Conservation (phyloP, 345 rosid species). For the Fremontodendron californicum region DNA sequence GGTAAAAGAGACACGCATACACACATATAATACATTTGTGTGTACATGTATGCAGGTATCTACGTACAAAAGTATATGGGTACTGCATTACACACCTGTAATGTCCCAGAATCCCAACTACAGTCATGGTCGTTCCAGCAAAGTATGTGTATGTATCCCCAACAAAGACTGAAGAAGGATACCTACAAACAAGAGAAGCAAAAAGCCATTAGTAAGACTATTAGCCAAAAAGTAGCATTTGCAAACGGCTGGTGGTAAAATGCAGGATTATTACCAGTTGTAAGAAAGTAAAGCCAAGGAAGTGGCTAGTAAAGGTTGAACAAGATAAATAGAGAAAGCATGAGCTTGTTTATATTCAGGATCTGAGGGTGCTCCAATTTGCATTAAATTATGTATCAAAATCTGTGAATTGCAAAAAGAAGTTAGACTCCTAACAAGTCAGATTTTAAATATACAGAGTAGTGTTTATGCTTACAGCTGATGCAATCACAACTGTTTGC, state of each 20-base stretch:
- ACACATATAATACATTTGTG: neutral
- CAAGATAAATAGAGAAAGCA: slow-evolving; percentile 93
- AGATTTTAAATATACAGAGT: slow-evolving; percentile 13
- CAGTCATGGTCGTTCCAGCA: slow-evolving; percentile 99
- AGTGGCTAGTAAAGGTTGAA: slow-evolving; percentile 89
- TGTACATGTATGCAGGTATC: neutral
- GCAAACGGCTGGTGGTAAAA: neutral
- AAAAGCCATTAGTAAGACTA: slow-evolving; percentile 13
- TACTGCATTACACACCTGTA: slow-evolving; percentile 49
- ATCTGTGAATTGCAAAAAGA: slow-evolving; percentile 53
- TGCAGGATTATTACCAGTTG: slow-evolving; percentile 59
- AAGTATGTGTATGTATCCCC: slow-evolving; percentile 97
- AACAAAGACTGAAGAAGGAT: slow-evolving; percentile 95
- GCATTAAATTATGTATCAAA: slow-evolving; percentile 81
- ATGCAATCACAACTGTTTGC: slow-evolving; percentile 90
- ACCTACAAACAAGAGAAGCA: slow-evolving; percentile 45
- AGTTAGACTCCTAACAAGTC: slow-evolving; percentile 24
- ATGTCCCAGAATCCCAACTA: slow-evolving; percentile 90
- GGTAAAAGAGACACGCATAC: neutral
- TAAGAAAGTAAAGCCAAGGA: slow-evolving; percentile 81
- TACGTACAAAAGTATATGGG: neutral
- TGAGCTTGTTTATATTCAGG: slow-evolving; percentile 83
- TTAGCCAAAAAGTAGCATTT: slow-evolving; percentile 3
- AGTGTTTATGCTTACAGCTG: slow-evolving; percentile 64
- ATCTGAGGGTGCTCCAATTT: slow-evolving; percentile 87